Base-by-base conservation (phyloP, 306 rosid genomes). In the Fagus sylvatica region DNA sequence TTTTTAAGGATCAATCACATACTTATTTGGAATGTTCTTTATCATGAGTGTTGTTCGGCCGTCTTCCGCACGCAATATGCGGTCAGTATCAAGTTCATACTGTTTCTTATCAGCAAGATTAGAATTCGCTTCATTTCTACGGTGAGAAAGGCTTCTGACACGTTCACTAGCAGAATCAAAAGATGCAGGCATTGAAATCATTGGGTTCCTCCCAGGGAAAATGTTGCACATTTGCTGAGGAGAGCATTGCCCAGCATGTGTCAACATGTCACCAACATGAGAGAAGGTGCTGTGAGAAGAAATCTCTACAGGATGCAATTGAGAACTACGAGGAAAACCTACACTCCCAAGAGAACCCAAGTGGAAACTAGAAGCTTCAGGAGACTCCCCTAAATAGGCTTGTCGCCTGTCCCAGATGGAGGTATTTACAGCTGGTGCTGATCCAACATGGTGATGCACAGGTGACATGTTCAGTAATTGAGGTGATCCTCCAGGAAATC, bases 21-120 rank as follows among this genome's bases (percentile, higher is more conserved):
- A 92, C 97, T 92, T 92, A 86, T 92, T 92, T 64, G 97, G 97
- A 78, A 92, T 92, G 77, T 92, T 92, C 84, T 92, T 92, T 57
- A 92, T 90, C 97, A 92, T 92, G 70, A 92, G 89, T 0, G 97
- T 92, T 54, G 97, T 90, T 72, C 97, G 85, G 74, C 62, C 81
- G 88, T 92, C 97, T 36, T 90, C 95, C 60, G 95, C 93, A 8
- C 70, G 81, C 69, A 83, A 67, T 74, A 92, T 88, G 74, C 95
- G 90, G 71, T 88, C 89, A 54, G 90, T 41, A 82, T 92, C 95
- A 36, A 92, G 97, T 65, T 92, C 97, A 60, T 73, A 92, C 57
- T 88, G 97, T 76, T 86, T 92, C 84, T 86, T 91, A 81, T 91
- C 97, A 67, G 90, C 74, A 82, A 37, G 83, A 77, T 83, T 88